Base-by-base conservation (phyloP, 495 filamentous ascomycete species). In the Penicillium bovifimosum region DNA sequence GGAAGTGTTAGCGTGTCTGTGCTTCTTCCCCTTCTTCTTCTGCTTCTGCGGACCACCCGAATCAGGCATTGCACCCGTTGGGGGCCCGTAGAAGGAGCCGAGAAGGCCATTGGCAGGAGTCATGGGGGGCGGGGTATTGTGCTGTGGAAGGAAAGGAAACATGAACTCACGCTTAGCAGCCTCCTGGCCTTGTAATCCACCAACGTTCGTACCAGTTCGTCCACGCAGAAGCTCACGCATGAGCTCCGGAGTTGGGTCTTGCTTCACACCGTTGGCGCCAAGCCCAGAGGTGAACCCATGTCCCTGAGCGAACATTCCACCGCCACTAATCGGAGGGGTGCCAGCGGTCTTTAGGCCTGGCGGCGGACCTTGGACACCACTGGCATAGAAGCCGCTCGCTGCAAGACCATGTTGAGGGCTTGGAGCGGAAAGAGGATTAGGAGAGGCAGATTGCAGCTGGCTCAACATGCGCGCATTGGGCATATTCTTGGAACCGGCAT, bases 1-100 rank as follows among this genome's bases (percentile, higher is more conserved):
- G 87, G 90, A 95, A 92, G 91, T 95, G 88, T 95, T 95, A 93
- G 91, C 91, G 86, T 96, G 90, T 86, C 90, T 95, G 78, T 95
- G 90, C 87, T 95, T 93, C 85, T 95, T 95, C 83, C 88, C 90
- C 87, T 96, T 95, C 88, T 95, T 96, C 88, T 93, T 96, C 83
- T 91, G 87, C 86, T 95, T 95, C 78, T 81, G 79, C 68, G 84
- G 82, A 75, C 83, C 55, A 47, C 63, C 86, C 79, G 84, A 82
- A 68, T 91, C 89, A 80, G 88, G 84, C 77, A 83, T 85, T 73
- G 80, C 78, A 77, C 87, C 87, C 77, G 85, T 72, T 80, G 87
- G 89, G 70, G 85, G 72, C 78, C 86, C 87, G 80, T 91, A 92
- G 82, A 90, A 88, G 83, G 86, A 86, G 85, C 80, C 83, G 72